These are phyloP conservation scores for Fusarium subglutinans DNA, from an alignment of 2,329 filamentous ascomycete genomes.

Conservation along the genomic window DNA sequence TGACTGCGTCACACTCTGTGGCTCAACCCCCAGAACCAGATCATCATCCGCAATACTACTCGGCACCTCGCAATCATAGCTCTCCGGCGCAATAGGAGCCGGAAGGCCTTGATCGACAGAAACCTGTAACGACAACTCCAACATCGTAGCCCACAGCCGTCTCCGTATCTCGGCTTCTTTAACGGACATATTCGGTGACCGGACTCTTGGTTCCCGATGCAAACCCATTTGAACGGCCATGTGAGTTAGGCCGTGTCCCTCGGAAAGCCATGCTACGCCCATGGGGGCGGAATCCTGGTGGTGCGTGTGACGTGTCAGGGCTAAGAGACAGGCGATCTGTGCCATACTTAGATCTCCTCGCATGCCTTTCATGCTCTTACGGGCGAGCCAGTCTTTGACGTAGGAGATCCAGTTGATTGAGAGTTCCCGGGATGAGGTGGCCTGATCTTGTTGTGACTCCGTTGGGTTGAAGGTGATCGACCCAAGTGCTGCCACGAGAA, in stretches of 20 bases:
- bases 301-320: not conserved
- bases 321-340: not conserved
- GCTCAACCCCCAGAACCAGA: not conserved
- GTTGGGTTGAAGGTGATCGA: not conserved
- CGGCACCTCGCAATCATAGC: not conserved
- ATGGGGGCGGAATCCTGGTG: not conserved
- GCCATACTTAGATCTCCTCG: not conserved
- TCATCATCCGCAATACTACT: not conserved
- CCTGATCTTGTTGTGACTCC: not conserved
- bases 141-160: not conserved
- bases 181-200: not conserved
- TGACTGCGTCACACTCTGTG: not conserved
- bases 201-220: not conserved
- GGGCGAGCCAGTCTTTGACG: not conserved
- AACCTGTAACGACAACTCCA: not conserved
- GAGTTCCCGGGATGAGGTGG: not conserved
- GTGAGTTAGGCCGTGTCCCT: not conserved
- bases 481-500: not conserved
- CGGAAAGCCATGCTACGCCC: not conserved
- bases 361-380: not conserved
- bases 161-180: conserved; percentile 1
- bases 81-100: not conserved
- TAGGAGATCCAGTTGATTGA: not conserved
- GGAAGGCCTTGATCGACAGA: not conserved
- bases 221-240: not conserved